These are phyloP conservation scores for Hibiscus trionum DNA, from an alignment of 345 rosid species.

Conservation along the genomic window DNA sequence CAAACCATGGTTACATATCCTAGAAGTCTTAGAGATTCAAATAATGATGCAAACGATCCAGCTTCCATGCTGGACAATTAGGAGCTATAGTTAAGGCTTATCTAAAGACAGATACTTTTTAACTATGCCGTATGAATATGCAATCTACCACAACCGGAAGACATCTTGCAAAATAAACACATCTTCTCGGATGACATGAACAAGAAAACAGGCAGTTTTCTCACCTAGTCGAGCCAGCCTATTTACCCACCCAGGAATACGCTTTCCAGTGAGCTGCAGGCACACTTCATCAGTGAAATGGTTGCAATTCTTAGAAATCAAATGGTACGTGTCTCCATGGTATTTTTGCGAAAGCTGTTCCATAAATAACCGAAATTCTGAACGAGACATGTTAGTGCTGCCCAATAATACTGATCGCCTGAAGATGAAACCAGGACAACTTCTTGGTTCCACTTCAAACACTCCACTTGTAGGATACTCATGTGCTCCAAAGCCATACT, in stretches of 20 bases:
- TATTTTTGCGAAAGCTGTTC: constrained; percentile 66
- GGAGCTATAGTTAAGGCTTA: neutral
- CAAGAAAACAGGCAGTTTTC: constrained; percentile 4
- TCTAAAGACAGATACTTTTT: neutral
- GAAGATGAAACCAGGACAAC: constrained; percentile 88
- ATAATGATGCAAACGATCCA: neutral
- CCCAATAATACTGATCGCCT: constrained; percentile 78
- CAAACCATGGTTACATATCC: neutral
- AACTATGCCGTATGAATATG: neutral
- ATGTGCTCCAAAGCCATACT: constrained; percentile 92
- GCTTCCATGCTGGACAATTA: neutral
- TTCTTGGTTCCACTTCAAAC: constrained; percentile 86
- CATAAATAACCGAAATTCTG: constrained; percentile 73
- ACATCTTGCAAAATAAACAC: neutral
- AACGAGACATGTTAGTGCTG: constrained; percentile 50
- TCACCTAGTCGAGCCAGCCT: constrained; percentile 82
- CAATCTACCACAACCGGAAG: constrained; percentile 1
- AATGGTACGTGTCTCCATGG: constrained; percentile 83
- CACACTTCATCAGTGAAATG: constrained; percentile 86
- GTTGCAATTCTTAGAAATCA: constrained; percentile 97
- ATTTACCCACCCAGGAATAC: constrained; percentile 94
- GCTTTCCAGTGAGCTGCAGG: constrained; percentile 62
- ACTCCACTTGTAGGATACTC: constrained; percentile 78
- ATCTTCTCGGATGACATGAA: constrained; percentile 1
- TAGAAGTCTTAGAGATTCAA: neutral